Base-by-base conservation (phyloP, 257 asterid genomes). In the Cinchona pubescens region DNA sequence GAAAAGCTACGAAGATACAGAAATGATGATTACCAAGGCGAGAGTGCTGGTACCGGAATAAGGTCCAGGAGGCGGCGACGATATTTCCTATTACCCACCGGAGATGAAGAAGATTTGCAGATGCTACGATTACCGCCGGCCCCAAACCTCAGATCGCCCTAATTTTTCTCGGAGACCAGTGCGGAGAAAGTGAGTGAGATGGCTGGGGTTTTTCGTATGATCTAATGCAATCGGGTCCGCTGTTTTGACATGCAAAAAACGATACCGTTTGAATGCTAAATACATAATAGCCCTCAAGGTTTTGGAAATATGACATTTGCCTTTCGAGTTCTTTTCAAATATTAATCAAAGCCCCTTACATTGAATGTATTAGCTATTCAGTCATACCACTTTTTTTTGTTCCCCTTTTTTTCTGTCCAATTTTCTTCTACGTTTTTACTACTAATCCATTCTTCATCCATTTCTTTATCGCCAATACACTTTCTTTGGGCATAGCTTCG, bases 41-140 rank as follows among this genome's bases (percentile, higher is more conserved):
- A 86, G 86, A 43, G 88, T 83, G 82, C 90, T 86, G 75, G 74
- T 76, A 72, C 90, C 90, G 73, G 88, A 86, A 73, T 86, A 86
- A 8, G 76, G 86, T 69, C 88, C 86, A 11, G 85, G 85, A 68
- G 81, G 82, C 48, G 82, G 83, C 35, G 88, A 80, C 90, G 88
- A 80, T 88, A 84, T 84, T 49, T 72, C 67, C 77, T 66, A 72
- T 60, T 42, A 62, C 14, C 5, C 13, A 38, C 48, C 7, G 38
- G 21, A 35, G 5, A n/a, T 64, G 18, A 32, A 27, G 27, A 30
- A 58, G 46, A 30, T 55, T 21, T 2, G 69, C 62, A 67, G 67
- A 63, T 21, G 73, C 68, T n/a, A 2, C 38, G 37, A 34, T 7
- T 34, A 35, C 62, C 13, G 64, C 51, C 67, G n/a, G n/a, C 34